These are phyloP conservation scores for Colletotrichum trifolii DNA, from an alignment of 2,329 filamentous ascomycete species.

Conservation along the genomic window DNA sequence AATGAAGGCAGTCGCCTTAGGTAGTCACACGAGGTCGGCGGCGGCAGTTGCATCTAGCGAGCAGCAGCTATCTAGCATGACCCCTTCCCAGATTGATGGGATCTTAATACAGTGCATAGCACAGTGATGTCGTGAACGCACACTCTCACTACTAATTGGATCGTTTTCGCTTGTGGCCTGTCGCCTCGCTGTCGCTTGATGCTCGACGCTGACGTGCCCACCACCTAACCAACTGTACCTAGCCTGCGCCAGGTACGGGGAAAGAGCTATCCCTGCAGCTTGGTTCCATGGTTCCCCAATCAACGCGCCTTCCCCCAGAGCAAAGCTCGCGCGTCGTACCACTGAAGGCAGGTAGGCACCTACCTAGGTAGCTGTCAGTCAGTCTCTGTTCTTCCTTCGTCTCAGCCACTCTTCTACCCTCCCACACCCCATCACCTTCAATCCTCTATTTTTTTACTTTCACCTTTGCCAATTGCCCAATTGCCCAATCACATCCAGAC, in stretches of 20 bases:
- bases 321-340: conserved; percentile 35
- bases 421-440: conserved; percentile 7
- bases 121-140: conserved; percentile 9
- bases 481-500: not conserved
- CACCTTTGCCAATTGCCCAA: conserved; percentile 4
- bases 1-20: conserved; percentile 2
- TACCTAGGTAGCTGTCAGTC: not conserved
- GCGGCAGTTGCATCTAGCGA: conserved; percentile 10
- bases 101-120: conserved; percentile 27
- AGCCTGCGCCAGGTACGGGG: conserved; percentile 10
- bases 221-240: too few relatives aligned
- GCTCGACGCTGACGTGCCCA: too few relatives aligned
- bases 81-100: conserved; percentile 15
- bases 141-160: conserved; percentile 24
- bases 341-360: conserved; percentile 13
- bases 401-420: conserved; percentile 1
- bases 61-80: not conserved
- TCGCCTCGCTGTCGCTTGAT: too few relatives aligned
- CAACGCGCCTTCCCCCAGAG: conserved; percentile 33
- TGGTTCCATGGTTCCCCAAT: conserved; percentile 38
- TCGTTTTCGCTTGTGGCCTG: not conserved
- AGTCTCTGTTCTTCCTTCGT: conserved; percentile 12
- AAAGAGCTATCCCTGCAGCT: conserved; percentile 34
- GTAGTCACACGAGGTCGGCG: not conserved
- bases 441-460: not conserved